Evolutionary conservation across 768 basidiomycete genomes (phyloP), one percentile per base, ranked within the genome.

Genomic region (Amylocystis lapponica): DNA sequence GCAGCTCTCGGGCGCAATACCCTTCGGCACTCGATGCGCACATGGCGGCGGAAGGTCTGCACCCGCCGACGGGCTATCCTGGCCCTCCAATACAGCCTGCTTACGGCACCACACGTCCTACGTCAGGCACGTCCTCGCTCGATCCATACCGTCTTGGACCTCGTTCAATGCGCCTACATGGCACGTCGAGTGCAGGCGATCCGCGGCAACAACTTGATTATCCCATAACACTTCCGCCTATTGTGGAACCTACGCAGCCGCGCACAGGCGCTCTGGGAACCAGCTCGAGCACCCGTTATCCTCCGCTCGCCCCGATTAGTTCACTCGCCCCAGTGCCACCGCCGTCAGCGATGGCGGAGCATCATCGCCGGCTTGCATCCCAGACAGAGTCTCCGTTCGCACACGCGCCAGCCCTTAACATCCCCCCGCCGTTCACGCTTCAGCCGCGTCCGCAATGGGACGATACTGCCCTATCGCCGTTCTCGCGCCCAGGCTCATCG

Each of bases 401-500:
- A 22, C 59, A 50, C 36, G 45, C 51, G 9, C 41, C 54, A 12
- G 35, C 43, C 26, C 49, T 48, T 16, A 49, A 43, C 41, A 58
- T 74, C 29, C 65, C 73, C 0, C 71, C 82, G 13, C 84, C 83
- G 2, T 83, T 78, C 54, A 75, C 79, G 9, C 64, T 86, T 3
- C 79, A 85, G 56, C 84, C 83, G 2, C 66, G 64, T 40, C 83
- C 82, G 1, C 81, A 77, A 39, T 85, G 83, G 82, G 76, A 81
- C 59, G 69, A 49, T 65, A 65, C 46, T 52, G 64, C 50, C 48
- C 70, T 57, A 44, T 60, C 58, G 19, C 58, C 58, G 16, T 60
- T 48, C 47, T 41, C 46, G 39, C 63, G 36, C 53, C 62, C 23
- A 54, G 60, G 49, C 31, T 43, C 47, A 27, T 34, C 45, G 20